These are phyloP conservation scores for Leptosphaerulina australis DNA, from an alignment of 2,329 filamentous ascomycete genomes.

Conservation along the genomic window DNA sequence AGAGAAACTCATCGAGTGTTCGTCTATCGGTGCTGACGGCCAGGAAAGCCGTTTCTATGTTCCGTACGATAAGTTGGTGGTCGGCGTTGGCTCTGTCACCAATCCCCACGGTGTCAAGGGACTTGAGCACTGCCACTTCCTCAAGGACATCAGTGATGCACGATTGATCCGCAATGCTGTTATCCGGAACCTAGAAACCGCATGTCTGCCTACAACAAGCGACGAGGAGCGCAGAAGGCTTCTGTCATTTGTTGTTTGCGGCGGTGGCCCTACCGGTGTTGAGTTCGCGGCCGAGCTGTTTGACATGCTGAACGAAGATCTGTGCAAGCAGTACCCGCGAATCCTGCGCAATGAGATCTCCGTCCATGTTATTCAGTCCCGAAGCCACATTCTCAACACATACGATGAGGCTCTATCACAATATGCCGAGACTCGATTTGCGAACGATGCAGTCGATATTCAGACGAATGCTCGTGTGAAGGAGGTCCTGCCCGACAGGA, in stretches of 20 bases:
- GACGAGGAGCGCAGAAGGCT: constrained; percentile 87
- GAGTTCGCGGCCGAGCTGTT: constrained; percentile 97
- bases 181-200: constrained; percentile 85
- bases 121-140: constrained; percentile 88
- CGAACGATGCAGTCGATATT: constrained; percentile 88
- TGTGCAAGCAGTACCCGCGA: constrained; percentile 75
- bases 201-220: constrained; percentile 88
- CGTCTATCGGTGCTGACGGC: constrained; percentile 72
- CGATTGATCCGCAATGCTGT: constrained; percentile 86
- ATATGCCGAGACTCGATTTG: constrained; percentile 90
- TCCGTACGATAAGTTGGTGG: constrained; percentile 94
- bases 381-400: constrained; percentile 94
- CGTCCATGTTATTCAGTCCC: constrained; percentile 93
- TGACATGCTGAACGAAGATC: constrained; percentile 94
- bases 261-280: constrained; percentile 93
- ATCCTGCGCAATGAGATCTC: constrained; percentile 97
- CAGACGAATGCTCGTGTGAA: constrained; percentile 92
- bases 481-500: constrained; percentile 82
- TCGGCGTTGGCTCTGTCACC: constrained; percentile 88
- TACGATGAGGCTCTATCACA: constrained; percentile 94
- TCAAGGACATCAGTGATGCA: constrained; percentile 95
- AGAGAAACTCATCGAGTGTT: constrained; percentile 86
- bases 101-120: constrained; percentile 97
- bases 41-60: constrained; percentile 85
- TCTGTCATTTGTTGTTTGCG: constrained; percentile 93